Evolutionary conservation across 768 basidiomycete genomes (phyloP).

Genomic region (Peribolospora kevripleyi): DNA sequence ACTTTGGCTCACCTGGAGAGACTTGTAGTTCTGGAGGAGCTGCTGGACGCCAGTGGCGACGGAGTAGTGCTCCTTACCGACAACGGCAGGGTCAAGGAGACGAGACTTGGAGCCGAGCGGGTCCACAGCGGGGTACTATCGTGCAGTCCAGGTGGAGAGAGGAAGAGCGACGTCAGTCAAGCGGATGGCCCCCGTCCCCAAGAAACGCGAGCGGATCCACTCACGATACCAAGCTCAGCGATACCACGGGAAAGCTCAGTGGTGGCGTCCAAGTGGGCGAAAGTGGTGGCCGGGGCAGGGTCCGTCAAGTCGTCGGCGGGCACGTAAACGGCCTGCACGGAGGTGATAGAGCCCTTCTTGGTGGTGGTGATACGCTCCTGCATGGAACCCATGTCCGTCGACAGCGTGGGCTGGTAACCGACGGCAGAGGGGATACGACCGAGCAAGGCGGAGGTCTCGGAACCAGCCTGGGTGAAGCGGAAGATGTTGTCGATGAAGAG

Average conservation of each 20-base stretch:
- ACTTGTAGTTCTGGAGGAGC: conserved; percentile 91
- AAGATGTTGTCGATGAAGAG: conserved; percentile 99
- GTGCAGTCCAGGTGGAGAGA: conserved; percentile 26
- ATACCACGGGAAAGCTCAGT: conserved; percentile 98
- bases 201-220: neutral
- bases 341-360: conserved; percentile 99
- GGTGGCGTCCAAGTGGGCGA: conserved; percentile 99
- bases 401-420: conserved; percentile 99
- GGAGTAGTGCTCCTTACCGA: conserved; percentile 80
- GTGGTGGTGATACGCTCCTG: conserved; percentile 99
- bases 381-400: conserved; percentile 99
- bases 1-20: conserved; percentile 33
- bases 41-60: conserved; percentile 92
- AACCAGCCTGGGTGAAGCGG: conserved; percentile 99
- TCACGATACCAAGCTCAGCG: conserved; percentile 42
- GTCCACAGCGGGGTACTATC: conserved; percentile 80
- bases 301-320: conserved; percentile 99
- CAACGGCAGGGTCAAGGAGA: conserved; percentile 99
- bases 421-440: conserved; percentile 99
- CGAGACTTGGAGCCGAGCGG: conserved; percentile 98
- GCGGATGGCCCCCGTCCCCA: neutral
- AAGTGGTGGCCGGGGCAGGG: conserved; percentile 96
- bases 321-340: conserved; percentile 98
- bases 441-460: conserved; percentile 95
- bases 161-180: conserved; percentile 25